Base-by-base conservation (phyloP, 2,329 filamentous ascomycete genomes). In the Zymoseptoria crescenta region DNA sequence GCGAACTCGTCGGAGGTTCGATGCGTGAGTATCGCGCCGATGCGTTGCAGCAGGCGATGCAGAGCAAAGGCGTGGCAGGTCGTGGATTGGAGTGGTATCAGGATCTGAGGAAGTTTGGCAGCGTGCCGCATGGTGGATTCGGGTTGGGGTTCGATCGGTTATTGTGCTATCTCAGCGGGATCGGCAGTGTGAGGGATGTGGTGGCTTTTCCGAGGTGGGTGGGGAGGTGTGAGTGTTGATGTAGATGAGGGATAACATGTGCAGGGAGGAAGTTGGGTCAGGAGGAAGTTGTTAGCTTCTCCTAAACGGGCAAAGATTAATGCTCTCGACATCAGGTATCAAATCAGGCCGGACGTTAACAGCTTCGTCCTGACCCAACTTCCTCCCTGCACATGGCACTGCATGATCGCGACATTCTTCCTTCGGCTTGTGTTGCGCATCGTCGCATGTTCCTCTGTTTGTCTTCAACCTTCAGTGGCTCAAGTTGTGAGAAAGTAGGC, bases 61-160 rank as follows among this genome's bases (percentile, higher is more conserved):
- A 80, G 48, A 76, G 80, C 21, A 84, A 87, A 62, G 87, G 87
- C 1, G 76, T 94, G 41, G 75, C 60, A 13, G 67, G 66, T 9
- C 54, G 55, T 2, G 60, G 63, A 19, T 74, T 96, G 57, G 83
- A 87, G 65, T 96, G 92, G 92, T 96, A 96, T 72, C 79, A 90
- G 24, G 91, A 96, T 73, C 80, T 96, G 61, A 85, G 92, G 61
- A 86, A 87, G 65, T 96, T 91, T 83, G 92, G 92, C n/a, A 92
- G 87, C 66, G 89, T 91, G 58, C 91, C 91, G 41, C 92, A 96
- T 69, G 92, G 92, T 49, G 92, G 92, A 0, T 96, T 96, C 71
- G 92, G 92, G 2, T 74, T 96, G 58, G 92, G 92, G 8, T 95
- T 96, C 71, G 92, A 96, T 78, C 84, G 92, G 57, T 81, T 96